A percentile compares a stretch with the other conserved stretches of the same genome.
Conservation (phyloP, 2,329 filamentous ascomycete species). For the Phialemoniopsis sp. region DNA sequence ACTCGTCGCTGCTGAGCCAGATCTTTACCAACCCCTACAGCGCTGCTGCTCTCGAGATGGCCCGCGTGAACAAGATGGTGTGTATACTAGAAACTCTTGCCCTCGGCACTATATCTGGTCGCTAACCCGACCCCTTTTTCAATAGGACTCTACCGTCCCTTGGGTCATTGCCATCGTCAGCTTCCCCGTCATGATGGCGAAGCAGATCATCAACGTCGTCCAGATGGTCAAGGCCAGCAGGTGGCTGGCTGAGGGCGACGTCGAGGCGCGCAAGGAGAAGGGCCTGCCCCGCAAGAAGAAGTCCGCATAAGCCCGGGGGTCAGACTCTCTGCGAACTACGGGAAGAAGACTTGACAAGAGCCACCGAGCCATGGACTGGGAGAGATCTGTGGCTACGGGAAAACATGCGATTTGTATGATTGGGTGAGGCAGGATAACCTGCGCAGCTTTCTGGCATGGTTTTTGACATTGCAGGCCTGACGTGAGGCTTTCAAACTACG, state of each 20-base stretch:
- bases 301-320: slow-evolving; percentile 19
- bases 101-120: not conserved
- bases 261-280: slow-evolving; percentile 53
- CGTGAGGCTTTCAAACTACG: too few relatives aligned
- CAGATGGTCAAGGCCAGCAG: slow-evolving; percentile 91
- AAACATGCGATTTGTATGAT: too few relatives aligned
- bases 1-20: slow-evolving; percentile 64
- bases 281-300: slow-evolving; percentile 47
- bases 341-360: slow-evolving; percentile 2
- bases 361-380: too few relatives aligned
- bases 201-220: slow-evolving; percentile 91
- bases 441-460: too few relatives aligned
- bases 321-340: too few relatives aligned
- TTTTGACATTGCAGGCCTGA: too few relatives aligned
- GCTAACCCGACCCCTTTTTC: too few relatives aligned
- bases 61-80: slow-evolving; percentile 89
- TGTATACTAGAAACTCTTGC: slow-evolving; percentile 24
- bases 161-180: slow-evolving; percentile 80
- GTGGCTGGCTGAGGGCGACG: slow-evolving; percentile 90
- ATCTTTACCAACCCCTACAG: slow-evolving; percentile 89
- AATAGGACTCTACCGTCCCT: slow-evolving; percentile 44
- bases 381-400: too few relatives aligned
- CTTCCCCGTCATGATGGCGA: slow-evolving; percentile 81
- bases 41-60: slow-evolving; percentile 86
- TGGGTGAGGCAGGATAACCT: too few relatives aligned